Evolutionary conservation across 202 grass and related monocot species (phyloP).

Genomic region (Zoysia matrella): DNA sequence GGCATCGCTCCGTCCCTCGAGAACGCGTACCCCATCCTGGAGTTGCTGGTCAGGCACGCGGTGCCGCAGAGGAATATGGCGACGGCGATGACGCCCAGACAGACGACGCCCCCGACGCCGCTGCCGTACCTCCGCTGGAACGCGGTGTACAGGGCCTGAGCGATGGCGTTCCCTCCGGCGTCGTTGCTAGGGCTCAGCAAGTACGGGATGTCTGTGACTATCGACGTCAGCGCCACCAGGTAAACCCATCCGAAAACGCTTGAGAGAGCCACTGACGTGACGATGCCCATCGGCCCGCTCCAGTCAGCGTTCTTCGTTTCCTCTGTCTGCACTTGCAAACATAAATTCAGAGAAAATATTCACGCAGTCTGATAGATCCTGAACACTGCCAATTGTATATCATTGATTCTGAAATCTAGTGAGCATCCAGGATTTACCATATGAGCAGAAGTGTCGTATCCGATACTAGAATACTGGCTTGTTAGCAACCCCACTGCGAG

Average conservation of each 20-base stretch:
- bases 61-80: constrained; percentile 71
- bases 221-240: constrained; percentile 68
- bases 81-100: constrained; percentile 59
- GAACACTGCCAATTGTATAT: no score
- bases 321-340: constrained; percentile 52
- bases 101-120: constrained; percentile 64
- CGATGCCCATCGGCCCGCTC: constrained; percentile 73
- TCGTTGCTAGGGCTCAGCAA: constrained; percentile 61
- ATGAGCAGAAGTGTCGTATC: constrained; percentile 82
- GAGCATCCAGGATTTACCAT: constrained; percentile 51
- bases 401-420: no score
- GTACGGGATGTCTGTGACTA: constrained; percentile 66
- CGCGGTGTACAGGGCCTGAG: constrained; percentile 59
- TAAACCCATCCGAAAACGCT: constrained; percentile 69
- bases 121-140: constrained; percentile 68
- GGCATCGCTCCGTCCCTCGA: constrained; percentile 81
- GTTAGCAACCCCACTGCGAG: constrained; percentile 73
- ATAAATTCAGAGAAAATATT: no score
- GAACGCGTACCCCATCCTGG: constrained; percentile 90
- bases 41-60: constrained; percentile 70
- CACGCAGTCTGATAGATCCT: no score
- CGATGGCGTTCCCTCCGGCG: constrained; percentile 85
- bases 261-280: constrained; percentile 56
- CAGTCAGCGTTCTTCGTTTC: constrained; percentile 86
- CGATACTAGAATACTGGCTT: constrained; percentile 71